phyloP scores from a whole-genome alignment of 2,329 filamentous ascomycete genomes.

The Cryoendolithus antarcticus region DNA sequence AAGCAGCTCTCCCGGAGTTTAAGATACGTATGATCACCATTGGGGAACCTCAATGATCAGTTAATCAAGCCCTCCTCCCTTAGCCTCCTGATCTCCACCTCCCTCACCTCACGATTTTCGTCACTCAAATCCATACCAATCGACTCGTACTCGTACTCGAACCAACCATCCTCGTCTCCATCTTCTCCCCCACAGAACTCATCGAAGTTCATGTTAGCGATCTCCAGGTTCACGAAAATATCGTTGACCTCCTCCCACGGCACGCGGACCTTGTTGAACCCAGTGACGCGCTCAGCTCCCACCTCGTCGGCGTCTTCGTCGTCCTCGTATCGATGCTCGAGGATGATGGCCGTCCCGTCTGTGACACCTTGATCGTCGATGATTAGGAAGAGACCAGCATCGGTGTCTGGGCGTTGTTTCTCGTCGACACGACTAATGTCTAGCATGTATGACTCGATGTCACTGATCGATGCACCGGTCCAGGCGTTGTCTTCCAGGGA shows the following conservation, averaged over 20 bases:
- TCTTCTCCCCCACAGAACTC: slow-evolving; percentile 2
- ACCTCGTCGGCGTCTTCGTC: background rate
- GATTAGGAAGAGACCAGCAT: slow-evolving; percentile 3
- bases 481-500: slow-evolving; percentile 4
- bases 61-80: background rate
- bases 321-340: background rate
- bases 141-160: background rate
- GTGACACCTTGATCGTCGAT: slow-evolving; percentile 7
- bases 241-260: slow-evolving; percentile 7
- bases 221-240: slow-evolving; percentile 9
- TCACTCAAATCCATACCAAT: background rate
- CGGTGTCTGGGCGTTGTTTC: background rate
- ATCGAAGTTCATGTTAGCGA: slow-evolving; percentile 11
- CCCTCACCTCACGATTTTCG: background rate
- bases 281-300: background rate
- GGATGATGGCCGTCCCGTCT: background rate
- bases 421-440: background rate
- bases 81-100: background rate
- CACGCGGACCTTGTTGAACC: slow-evolving; percentile 7
- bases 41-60: too few species aligned
- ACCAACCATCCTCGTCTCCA: too few species aligned
- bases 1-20: too few species aligned
- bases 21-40: too few species aligned
- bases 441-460: slow-evolving; percentile 8
- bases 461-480: slow-evolving; percentile 5